Conservation (phyloP, 2,329 filamentous ascomycete genomes). For the Annulohypoxylon truncatum region DNA sequence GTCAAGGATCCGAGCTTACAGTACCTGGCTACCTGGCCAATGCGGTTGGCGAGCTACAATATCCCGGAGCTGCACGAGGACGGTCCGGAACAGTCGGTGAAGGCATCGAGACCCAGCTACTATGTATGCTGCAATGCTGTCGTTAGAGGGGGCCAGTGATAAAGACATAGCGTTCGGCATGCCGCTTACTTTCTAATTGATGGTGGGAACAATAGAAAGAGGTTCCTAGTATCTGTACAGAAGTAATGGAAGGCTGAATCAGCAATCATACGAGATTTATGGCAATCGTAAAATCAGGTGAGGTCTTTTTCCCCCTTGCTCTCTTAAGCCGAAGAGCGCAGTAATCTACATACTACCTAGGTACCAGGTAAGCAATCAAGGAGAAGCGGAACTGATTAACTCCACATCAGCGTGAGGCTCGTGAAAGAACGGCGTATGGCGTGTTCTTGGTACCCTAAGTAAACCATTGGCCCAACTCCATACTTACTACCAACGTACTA, state of each 20-base stretch:
- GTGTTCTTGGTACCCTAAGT: background rate
- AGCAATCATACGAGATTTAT: conserved; percentile 19
- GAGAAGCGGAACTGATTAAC: background rate
- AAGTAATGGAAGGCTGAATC: background rate
- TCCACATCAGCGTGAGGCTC: background rate
- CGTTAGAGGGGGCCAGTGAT: conserved; percentile 2
- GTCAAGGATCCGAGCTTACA: background rate
- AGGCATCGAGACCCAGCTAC: conserved; percentile 14
- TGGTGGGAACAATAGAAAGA: background rate
- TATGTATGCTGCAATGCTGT: conserved; percentile 4
- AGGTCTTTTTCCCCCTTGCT: background rate
- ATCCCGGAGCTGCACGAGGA: conserved; percentile 30
- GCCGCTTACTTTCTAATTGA: conserved; percentile 1
- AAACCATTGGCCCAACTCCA: background rate
- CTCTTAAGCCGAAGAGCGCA: background rate
- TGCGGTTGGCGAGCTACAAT: conserved; percentile 16
- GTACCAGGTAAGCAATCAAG: background rate
- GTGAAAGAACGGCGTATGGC: background rate
- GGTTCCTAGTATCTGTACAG: background rate
- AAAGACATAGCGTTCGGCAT: background rate
- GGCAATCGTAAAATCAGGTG: background rate
- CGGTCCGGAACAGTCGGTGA: conserved; percentile 38
- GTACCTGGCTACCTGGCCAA: conserved; percentile 3
- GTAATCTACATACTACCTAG: background rate
- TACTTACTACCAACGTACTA: too few species aligned